phyloP scores from a whole-genome alignment of 768 basidiomycete species.

The Lentinus brumalis region DNA sequence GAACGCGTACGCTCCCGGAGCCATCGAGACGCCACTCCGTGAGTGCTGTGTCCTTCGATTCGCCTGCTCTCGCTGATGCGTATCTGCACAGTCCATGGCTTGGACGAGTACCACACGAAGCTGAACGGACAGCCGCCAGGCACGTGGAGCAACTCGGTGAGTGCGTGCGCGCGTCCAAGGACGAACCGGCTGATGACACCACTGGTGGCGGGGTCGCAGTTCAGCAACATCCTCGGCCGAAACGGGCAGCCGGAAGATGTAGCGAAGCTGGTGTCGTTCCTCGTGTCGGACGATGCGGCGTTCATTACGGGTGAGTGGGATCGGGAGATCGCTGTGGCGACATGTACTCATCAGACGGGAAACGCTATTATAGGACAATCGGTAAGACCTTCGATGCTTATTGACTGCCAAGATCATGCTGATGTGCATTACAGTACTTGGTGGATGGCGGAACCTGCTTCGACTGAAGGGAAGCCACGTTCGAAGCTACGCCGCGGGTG shows the following conservation, averaged over 20 bases:
- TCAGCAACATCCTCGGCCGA: slow-evolving; percentile 24
- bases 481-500: no score
- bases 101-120: slow-evolving; percentile 20
- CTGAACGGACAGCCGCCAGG: slow-evolving; percentile 13
- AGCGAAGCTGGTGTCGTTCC: slow-evolving; percentile 33
- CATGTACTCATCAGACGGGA: background rate
- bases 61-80: no score
- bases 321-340: background rate
- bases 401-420: background rate
- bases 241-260: slow-evolving; percentile 34
- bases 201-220: background rate
- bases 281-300: slow-evolving; percentile 31
- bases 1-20: slow-evolving; percentile 34
- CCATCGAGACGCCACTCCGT: slow-evolving; percentile 27
- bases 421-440: background rate
- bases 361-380: slow-evolving; percentile 4
- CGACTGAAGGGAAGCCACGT: slow-evolving; percentile 9
- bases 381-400: background rate
- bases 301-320: slow-evolving; percentile 31
- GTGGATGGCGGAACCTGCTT: slow-evolving; percentile 17
- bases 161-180: background rate
- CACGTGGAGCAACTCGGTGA: slow-evolving; percentile 11
- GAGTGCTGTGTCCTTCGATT: background rate
- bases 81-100: slow-evolving; percentile 5
- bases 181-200: background rate